phyloP scores from a whole-genome alignment of 495 filamentous ascomycete genomes.

The Penicillium daleae region DNA sequence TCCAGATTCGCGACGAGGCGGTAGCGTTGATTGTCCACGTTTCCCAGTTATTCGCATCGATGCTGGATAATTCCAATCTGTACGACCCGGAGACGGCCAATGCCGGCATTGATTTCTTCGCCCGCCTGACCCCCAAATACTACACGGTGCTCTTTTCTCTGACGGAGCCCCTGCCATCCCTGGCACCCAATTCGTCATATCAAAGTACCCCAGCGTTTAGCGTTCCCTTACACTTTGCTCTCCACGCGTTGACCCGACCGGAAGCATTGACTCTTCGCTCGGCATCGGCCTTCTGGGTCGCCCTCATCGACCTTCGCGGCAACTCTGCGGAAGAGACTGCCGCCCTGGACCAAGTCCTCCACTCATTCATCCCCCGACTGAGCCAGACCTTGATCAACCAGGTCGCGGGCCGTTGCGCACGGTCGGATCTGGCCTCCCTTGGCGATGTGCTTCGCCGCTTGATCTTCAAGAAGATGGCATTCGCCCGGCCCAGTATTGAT shows the following conservation, averaged over 20 bases:
- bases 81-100: conserved; percentile 81
- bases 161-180: conserved; percentile 25
- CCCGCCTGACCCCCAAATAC: conserved; percentile 68
- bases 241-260: conserved; percentile 69
- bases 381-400: conserved; percentile 64
- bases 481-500: conserved; percentile 66
- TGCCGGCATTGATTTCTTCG: conserved; percentile 72
- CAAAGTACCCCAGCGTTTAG: conserved; percentile 52
- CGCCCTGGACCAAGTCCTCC: conserved; percentile 56
- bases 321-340: conserved; percentile 45
- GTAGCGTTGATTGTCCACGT: conserved; percentile 65
- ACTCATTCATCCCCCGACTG: conserved; percentile 62
- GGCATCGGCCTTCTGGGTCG: conserved; percentile 80
- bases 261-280: conserved; percentile 82
- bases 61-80: conserved; percentile 55
- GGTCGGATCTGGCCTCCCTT: conserved; percentile 78
- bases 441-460: conserved; percentile 78
- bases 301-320: conserved; percentile 46
- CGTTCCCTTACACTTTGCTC: conserved; percentile 75
- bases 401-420: conserved; percentile 71
- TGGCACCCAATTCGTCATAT: conserved; percentile 6
- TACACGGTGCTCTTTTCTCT: conserved; percentile 45
- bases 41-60: conserved; percentile 62
- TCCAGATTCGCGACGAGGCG: conserved; percentile 52
- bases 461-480: conserved; percentile 64